These are phyloP conservation scores for Penicillium freii DNA, from an alignment of 2,329 filamentous ascomycete genomes.

Conservation along the genomic window DNA sequence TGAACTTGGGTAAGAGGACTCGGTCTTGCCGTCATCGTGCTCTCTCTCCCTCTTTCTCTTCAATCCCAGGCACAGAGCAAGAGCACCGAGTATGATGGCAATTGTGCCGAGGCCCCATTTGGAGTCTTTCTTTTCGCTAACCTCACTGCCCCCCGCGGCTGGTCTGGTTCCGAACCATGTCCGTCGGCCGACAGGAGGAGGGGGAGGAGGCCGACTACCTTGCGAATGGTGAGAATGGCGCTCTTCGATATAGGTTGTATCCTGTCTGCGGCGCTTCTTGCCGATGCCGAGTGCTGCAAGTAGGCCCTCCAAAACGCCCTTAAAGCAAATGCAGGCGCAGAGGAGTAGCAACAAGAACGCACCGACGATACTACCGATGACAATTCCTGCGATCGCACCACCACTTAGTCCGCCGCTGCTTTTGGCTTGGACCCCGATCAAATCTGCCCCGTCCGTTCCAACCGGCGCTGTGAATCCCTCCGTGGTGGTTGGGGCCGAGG, in stretches of 20 bases:
- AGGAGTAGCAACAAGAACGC: conserved; percentile 47
- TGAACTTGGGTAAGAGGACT: conserved; percentile 39
- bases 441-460: conserved; percentile 41
- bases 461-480: conserved; percentile 48
- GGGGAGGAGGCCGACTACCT: conserved; percentile 29
- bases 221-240: conserved; percentile 37
- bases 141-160: conserved; percentile 27
- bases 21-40: conserved; percentile 41
- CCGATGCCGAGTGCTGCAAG: conserved; percentile 45
- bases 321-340: conserved; percentile 46
- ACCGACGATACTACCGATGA: conserved; percentile 49
- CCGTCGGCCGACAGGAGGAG: conserved; percentile 18
- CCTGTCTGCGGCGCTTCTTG: conserved; percentile 35
- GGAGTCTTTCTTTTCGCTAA: conserved; percentile 37
- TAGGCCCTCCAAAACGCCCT: conserved; percentile 40
- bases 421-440: conserved; percentile 34
- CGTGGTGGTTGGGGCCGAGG: conserved; percentile 42
- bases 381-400: conserved; percentile 53
- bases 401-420: conserved; percentile 44
- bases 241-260: conserved; percentile 44
- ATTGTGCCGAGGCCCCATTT: conserved; percentile 41
- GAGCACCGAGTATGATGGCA: conserved; percentile 43
- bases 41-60: conserved; percentile 40
- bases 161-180: conserved; percentile 46
- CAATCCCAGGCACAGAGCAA: conserved; percentile 48